These are phyloP conservation scores for Microsporum canis DNA, from an alignment of 2,329 filamentous ascomycete species.

Conservation along the genomic window DNA sequence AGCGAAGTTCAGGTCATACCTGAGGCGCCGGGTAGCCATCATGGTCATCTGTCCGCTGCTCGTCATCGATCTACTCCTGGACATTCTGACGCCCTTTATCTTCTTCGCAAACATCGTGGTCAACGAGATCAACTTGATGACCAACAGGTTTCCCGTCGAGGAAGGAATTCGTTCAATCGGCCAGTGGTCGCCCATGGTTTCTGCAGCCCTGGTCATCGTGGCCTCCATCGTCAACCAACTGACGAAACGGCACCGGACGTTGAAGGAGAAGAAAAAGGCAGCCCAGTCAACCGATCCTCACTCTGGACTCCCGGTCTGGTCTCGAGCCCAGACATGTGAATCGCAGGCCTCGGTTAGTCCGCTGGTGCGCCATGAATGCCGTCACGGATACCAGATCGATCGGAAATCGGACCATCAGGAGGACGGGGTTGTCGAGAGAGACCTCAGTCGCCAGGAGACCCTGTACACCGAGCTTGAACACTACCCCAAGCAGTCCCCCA, in stretches of 20 bases:
- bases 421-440: constrained; percentile 6
- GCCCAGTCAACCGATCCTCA: background rate
- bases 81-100: constrained; percentile 17
- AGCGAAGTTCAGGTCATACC: constrained; percentile 5
- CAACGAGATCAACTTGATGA: constrained; percentile 19
- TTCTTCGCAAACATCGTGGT: constrained; percentile 19
- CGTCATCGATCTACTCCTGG: constrained; percentile 17
- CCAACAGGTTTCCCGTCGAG: constrained; percentile 15
- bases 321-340: background rate
- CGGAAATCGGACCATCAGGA: constrained; percentile 2
- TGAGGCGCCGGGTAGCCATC: constrained; percentile 8
- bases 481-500: constrained; percentile 1
- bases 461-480: constrained; percentile 3
- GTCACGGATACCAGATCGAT: background rate
- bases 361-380: background rate
- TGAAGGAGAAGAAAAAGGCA: constrained; percentile 8
- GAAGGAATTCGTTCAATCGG: constrained; percentile 19
- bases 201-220: constrained; percentile 17
- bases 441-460: constrained; percentile 7
- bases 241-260: constrained; percentile 11
- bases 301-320: background rate
- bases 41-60: constrained; percentile 16
- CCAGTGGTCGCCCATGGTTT: constrained; percentile 20
- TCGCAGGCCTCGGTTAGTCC: background rate
- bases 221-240: constrained; percentile 17